Base-by-base conservation (phyloP, 2,329 filamentous ascomycete genomes). In the Alternaria solani region DNA sequence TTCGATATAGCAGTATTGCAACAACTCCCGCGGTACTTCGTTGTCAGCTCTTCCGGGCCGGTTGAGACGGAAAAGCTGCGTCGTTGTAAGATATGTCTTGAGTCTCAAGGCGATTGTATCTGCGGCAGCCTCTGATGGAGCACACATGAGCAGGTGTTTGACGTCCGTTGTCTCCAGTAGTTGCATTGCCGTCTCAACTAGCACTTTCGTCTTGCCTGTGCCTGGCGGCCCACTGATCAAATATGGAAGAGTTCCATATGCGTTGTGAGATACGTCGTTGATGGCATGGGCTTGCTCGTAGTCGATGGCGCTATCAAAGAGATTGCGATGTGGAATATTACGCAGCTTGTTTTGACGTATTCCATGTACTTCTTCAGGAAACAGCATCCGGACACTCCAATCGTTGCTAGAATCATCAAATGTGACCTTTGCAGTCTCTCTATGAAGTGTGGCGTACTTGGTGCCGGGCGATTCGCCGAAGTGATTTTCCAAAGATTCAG, bases 201-300 rank as follows among this genome's bases (percentile, higher is more conserved):
- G 65, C 2, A 82, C 84, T 59, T 84, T 84, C 8, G 83, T 85
- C 66, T 85, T 85, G 0, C 83, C 83, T 7, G 82, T 84, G n/a
- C 83, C 83, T 11, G 83, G 82, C 9, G 83, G 82, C 0, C 83
- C 83, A 7, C 78, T 80, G 18, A 85, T 81, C 9, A 84, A 73
- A 62, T 81, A 84, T 3, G 82, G 82, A 7, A 84, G 63, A 14
- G 66, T 71, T 6, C 83, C 83, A 68, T 82, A 84, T 14, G 79
- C 72, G 38, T 75, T 68, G 12, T 67, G 67, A 28, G 80, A 71
- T 2, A 83, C 69, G 8, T 79, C 78, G 34, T 81, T 76, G 7
- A 84, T 78, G 1, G 81, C 81, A 65, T 80, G 80, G 55, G 79
- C 65, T 67, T 85, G 83, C 65, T 85, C 83, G 64, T 80, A 82